Conservation (phyloP, 257 asterid species). For the Nicotiana tabacum region DNA sequence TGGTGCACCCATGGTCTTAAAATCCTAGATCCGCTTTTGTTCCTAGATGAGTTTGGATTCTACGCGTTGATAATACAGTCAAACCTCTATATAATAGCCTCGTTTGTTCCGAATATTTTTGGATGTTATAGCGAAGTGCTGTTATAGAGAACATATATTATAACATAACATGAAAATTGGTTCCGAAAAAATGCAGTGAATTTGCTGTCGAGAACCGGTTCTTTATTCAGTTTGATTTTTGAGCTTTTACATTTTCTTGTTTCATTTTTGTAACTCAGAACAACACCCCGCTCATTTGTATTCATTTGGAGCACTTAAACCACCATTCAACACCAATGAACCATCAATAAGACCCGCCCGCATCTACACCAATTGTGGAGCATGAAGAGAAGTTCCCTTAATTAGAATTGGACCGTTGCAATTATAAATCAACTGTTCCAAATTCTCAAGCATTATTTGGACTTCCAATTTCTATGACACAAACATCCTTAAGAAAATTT, state of each 20-base stretch:
- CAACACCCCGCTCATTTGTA: not conserved
- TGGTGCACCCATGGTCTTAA: too few species aligned
- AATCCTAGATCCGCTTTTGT: too few species aligned
- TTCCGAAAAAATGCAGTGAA: too few species aligned
- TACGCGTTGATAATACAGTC: too few species aligned
- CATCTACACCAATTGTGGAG: too few species aligned
- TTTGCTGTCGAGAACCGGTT: not conserved
- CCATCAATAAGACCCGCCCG: too few species aligned
- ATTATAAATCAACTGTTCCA: not conserved
- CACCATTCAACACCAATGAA: not conserved
- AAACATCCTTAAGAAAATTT: not conserved
- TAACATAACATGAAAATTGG: too few species aligned
- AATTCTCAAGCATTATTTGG: constrained; percentile 3
- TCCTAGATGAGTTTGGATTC: too few species aligned
- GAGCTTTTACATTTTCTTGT: not conserved
- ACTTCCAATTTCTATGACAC: not conserved
- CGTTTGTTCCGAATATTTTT: too few species aligned
- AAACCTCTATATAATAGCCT: too few species aligned
- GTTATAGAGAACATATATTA: too few species aligned
- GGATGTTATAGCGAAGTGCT: too few species aligned
- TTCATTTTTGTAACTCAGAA: not conserved
- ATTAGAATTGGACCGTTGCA: not conserved
- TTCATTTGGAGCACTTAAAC: not conserved
- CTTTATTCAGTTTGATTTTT: not conserved
- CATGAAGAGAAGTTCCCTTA: not conserved